A percentile compares a stretch with the other conserved stretches of the same genome.
Evolutionary conservation across 2,329 filamentous ascomycete genomes (phyloP).

Genomic region (Trichophaea hybrida): DNA sequence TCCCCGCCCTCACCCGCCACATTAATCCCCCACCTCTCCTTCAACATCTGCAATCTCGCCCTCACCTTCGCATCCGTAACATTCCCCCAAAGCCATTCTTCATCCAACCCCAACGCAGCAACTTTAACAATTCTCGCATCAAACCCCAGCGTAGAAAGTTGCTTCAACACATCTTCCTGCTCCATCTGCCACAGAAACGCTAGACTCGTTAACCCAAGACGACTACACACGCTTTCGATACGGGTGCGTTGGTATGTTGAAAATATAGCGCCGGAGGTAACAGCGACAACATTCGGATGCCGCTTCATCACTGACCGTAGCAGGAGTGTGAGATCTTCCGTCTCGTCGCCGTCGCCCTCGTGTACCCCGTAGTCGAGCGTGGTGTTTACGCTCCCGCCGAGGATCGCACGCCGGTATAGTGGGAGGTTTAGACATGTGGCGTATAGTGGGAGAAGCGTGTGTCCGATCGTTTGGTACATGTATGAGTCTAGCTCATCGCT

Average conservation of each 20-base stretch:
- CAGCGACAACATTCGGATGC: constrained; percentile 70
- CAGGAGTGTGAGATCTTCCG: constrained; percentile 68
- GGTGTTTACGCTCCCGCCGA: constrained; percentile 54
- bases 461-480: constrained; percentile 98
- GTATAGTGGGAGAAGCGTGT: constrained; percentile 75
- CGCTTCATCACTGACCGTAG: constrained; percentile 49
- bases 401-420: constrained; percentile 66
- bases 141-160: constrained; percentile 65
- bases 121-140: constrained; percentile 93
- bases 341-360: constrained; percentile 49
- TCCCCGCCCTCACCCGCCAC: constrained; percentile 87
- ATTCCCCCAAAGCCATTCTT: constrained; percentile 64
- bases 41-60: constrained; percentile 36
- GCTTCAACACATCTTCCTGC: constrained; percentile 48
- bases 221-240: constrained; percentile 79
- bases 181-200: constrained; percentile 70
- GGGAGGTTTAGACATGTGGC: constrained; percentile 63
- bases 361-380: constrained; percentile 49
- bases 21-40: constrained; percentile 34
- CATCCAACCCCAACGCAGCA: constrained; percentile 75
- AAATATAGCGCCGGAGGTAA: constrained; percentile 82
- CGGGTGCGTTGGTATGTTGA: constrained; percentile 92
- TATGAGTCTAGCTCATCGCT: constrained; percentile 71
- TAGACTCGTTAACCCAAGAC: constrained; percentile 68
- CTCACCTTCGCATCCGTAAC: constrained; percentile 46